Conservation (phyloP, 2,329 filamentous ascomycete species). For the Fusarium succisae region DNA sequence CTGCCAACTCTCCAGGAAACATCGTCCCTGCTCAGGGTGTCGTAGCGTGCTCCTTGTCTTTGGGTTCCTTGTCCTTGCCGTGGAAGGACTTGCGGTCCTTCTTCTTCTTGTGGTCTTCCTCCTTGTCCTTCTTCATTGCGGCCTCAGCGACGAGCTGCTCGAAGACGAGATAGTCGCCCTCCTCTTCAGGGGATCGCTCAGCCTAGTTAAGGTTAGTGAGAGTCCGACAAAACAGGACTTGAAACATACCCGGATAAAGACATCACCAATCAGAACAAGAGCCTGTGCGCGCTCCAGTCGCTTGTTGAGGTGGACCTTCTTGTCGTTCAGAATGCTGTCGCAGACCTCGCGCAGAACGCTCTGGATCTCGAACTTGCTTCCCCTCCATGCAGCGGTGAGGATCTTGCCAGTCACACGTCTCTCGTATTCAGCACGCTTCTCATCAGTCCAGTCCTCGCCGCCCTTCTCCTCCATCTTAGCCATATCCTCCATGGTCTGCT, state of each 20-base stretch:
- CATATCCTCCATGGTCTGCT: slow-evolving; percentile 99
- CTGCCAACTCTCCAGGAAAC: background rate
- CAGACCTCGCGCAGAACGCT: slow-evolving; percentile 94
- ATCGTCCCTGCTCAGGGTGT: background rate
- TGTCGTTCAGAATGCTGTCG: slow-evolving; percentile 83
- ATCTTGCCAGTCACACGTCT: slow-evolving; percentile 97
- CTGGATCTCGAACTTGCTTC: slow-evolving; percentile 98
- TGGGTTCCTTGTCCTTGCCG: slow-evolving; percentile 11
- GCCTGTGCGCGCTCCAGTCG: slow-evolving; percentile 91
- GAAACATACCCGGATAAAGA: slow-evolving; percentile 80
- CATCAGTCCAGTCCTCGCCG: slow-evolving; percentile 97
- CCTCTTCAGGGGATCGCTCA: slow-evolving; percentile 89
- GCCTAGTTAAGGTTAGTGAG: slow-evolving; percentile 64
- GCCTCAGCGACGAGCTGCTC: slow-evolving; percentile 98
- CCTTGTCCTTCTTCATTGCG: slow-evolving; percentile 84
- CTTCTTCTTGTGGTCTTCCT: slow-evolving; percentile 71
- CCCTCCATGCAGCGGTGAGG: slow-evolving; percentile 93
- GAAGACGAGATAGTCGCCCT: slow-evolving; percentile 98
- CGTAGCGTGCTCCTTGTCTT: slow-evolving; percentile 22
- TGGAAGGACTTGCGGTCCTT: slow-evolving; percentile 56
- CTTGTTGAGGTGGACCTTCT: slow-evolving; percentile 83
- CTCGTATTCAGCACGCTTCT: slow-evolving; percentile 96
- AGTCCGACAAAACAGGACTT: background rate
- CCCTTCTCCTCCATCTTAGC: slow-evolving; percentile 93
- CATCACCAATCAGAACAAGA: slow-evolving; percentile 85